phyloP scores from a whole-genome alignment of 140 eudicot genomes.

The Erigeron philadelphicus region DNA sequence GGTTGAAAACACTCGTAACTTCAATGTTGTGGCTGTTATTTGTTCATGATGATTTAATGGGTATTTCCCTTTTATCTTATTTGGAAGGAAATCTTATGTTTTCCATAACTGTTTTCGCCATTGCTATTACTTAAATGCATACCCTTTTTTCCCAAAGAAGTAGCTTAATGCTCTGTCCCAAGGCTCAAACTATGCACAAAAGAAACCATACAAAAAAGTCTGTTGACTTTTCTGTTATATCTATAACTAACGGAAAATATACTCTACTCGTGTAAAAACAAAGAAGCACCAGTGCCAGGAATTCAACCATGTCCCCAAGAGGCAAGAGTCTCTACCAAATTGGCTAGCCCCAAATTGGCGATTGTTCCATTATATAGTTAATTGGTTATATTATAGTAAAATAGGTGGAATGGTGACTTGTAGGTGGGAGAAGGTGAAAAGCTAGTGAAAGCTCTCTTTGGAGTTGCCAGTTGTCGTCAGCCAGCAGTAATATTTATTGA shows the following conservation, averaged over 20 bases:
- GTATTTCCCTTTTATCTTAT: neutral
- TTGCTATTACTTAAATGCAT: too few species aligned
- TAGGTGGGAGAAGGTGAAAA: constrained; percentile 97
- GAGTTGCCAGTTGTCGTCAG: constrained; percentile 92
- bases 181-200: too few species aligned
- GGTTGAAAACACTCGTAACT: constrained; percentile 16
- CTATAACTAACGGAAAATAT: too few species aligned
- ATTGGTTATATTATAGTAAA: neutral
- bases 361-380: constrained; percentile 12
- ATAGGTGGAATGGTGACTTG: constrained; percentile 23
- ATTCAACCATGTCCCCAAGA: too few species aligned
- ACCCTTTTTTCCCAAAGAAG: too few species aligned
- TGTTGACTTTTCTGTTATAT: neutral
- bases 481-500: constrained; percentile 95
- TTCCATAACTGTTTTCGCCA: too few species aligned
- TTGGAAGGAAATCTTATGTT: neutral
- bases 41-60: constrained; percentile 2
- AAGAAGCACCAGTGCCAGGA: too few species aligned
- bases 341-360: too few species aligned
- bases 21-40: constrained; percentile 8
- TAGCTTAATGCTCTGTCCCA: too few species aligned
- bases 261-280: too few species aligned
- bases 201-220: neutral
- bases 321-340: too few species aligned
- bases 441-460: constrained; percentile 96